Evolutionary conservation across 345 rosid genomes (phyloP), one percentile per base, ranked within the genome.

Genomic region (Viola odorata): DNA sequence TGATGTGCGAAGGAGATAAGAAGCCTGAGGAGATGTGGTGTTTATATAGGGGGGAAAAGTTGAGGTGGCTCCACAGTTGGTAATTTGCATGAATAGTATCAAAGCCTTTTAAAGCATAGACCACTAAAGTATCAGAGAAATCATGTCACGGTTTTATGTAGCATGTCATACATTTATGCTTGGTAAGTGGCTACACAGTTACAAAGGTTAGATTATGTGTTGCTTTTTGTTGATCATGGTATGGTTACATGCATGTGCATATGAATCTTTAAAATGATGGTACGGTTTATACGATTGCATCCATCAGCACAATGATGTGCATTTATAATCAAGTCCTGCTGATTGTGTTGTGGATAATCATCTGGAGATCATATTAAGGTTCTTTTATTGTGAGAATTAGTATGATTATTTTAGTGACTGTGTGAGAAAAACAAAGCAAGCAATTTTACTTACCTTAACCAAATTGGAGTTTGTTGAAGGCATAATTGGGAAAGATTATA

Each of bases 11-110:
- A 61, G 78, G 60, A 8, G 73, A 50, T n/a, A 17, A 40, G 61
- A 69, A 69, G 71, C 50, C 56, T 65, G 69, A 64, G 70, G 84
- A 54, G 68, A 53, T 42, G 41, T 45, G 68, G 70, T 59, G 70
- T 78, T 80, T 82, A 85, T 83, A 81, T 81, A 44, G 49, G 14
- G 64, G 69, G 66, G 76, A 78, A 80, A 70, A 71, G 60, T 67
- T 58, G 65, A 70, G 68, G 52, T 78, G 82, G 61, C 73, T 84
- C 87, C 80, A 77, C 55, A 42, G 58, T 74, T 60, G 60, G 68
- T 73, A 81, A 73, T 52, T 77, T 61, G 66, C 68, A 53, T 60
- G 41, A 64, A 58, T 40, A 50, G 56, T 58, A 10, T 9, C 40
- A 65, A 55, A 71, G 47, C 57, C 58, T 23, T 50, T 58, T 45